These are phyloP conservation scores for Chrysoporthe deuterocubensis DNA, from an alignment of 2,329 filamentous ascomycete species.

Conservation along the genomic window DNA sequence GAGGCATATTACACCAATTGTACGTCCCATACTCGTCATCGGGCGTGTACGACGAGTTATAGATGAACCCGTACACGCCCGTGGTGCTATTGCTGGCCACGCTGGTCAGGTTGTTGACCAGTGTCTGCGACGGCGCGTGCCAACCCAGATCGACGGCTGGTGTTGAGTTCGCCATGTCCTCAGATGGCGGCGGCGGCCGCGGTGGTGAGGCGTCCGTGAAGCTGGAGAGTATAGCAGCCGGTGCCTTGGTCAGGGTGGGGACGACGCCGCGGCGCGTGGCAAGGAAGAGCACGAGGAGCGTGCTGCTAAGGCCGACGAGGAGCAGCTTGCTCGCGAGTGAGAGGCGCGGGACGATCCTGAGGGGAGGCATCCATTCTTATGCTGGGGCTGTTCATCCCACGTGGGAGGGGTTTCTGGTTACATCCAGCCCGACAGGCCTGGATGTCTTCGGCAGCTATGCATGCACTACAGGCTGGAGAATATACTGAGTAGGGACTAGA, in stretches of 20 bases:
- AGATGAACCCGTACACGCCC: conserved; percentile 76
- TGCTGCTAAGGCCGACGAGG: conserved; percentile 13
- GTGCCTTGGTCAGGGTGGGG: conserved; percentile 2
- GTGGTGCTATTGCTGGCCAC: conserved; percentile 36
- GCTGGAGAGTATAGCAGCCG: background rate
- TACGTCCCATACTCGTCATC: conserved; percentile 64
- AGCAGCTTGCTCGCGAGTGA: conserved; percentile 21
- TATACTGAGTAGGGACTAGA: too few species aligned
- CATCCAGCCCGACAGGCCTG: background rate
- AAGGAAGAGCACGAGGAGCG: conserved; percentile 13
- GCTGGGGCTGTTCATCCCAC: conserved; percentile 21
- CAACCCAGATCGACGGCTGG: conserved; percentile 33
- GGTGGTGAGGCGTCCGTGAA: conserved; percentile 1
- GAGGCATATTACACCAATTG: conserved; percentile 89
- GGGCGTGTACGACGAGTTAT: conserved; percentile 66
- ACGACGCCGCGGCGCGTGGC: conserved; percentile 2
- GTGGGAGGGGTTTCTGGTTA: conserved; percentile 11
- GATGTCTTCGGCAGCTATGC: background rate
- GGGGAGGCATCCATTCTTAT: conserved; percentile 29
- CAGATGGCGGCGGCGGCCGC: background rate
- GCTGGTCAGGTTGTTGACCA: conserved; percentile 37
- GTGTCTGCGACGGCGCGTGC: conserved; percentile 34
- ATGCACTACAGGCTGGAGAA: background rate
- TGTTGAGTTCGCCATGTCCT: conserved; percentile 15
- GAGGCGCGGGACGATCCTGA: conserved; percentile 16